A percentile compares a stretch with the other conserved stretches of the same genome.
Conservation (phyloP, 2,329 filamentous ascomycete genomes). For the Ceratocystis cubensis region DNA sequence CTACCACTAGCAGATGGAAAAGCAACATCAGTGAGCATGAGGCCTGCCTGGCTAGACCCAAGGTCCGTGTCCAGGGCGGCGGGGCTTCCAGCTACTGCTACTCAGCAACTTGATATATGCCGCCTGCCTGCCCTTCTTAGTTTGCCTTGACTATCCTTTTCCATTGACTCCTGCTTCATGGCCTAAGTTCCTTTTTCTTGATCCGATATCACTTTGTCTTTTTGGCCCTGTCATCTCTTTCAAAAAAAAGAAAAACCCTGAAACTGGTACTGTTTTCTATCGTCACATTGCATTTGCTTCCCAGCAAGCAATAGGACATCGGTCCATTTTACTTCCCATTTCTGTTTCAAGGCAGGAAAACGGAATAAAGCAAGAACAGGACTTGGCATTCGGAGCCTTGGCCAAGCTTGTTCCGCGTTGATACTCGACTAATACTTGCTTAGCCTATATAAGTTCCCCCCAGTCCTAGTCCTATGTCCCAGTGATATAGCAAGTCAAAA, state of each 20-base stretch:
- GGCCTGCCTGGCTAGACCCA: background rate
- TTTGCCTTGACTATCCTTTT: background rate
- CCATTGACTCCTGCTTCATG: too few species aligned
- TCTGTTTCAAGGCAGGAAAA: slow-evolving; percentile 2
- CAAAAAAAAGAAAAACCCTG: background rate
- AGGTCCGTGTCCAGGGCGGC: background rate
- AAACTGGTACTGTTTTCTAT: slow-evolving; percentile 4
- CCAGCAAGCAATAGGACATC: background rate
- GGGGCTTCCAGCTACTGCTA: background rate
- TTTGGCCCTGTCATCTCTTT: background rate
- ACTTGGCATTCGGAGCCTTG: too few species aligned
- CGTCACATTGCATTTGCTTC: background rate
- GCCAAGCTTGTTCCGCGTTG: too few species aligned
- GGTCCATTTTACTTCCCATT: background rate
- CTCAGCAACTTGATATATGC: background rate
- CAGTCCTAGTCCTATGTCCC: too few species aligned
- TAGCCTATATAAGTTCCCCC: too few species aligned
- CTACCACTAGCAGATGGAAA: too few species aligned
- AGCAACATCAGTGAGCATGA: background rate
- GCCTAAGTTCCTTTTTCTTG: too few species aligned
- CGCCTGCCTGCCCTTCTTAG: background rate
- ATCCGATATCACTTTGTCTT: too few species aligned
- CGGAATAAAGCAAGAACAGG: background rate
- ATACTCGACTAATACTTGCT: too few species aligned
- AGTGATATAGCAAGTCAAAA: too few species aligned